These are phyloP conservation scores for Ammopiptanthus mongolicus DNA, from an alignment of 306 rosid species.

Conservation along the genomic window DNA sequence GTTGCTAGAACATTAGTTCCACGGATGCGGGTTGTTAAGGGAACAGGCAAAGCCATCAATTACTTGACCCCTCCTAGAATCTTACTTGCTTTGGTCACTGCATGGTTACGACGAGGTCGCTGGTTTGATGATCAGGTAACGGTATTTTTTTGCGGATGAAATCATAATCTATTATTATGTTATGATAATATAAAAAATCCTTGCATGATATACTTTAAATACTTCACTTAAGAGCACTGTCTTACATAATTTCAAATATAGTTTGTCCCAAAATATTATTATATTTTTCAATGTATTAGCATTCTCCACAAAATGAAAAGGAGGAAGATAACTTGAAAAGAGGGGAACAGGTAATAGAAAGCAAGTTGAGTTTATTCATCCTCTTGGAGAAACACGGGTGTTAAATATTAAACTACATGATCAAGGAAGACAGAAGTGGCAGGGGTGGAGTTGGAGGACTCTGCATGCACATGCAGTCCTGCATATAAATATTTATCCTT, in stretches of 20 bases:
- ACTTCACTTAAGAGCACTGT: background rate
- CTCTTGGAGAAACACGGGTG: too few species aligned
- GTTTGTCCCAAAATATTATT: background rate
- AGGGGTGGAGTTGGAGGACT: too few species aligned
- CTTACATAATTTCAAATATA: background rate
- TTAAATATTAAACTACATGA: too few species aligned
- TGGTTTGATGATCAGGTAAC: conserved; percentile 91
- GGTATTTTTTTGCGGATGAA: background rate
- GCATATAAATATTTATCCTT: too few species aligned
- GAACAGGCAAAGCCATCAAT: conserved; percentile 79
- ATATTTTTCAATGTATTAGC: too few species aligned
- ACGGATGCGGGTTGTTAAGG: conserved; percentile 88
- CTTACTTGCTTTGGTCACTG: conserved; percentile 84
- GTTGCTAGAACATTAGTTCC: conserved; percentile 97
- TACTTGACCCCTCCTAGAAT: conserved; percentile 97
- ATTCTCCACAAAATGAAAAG: too few species aligned
- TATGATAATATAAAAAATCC: background rate
- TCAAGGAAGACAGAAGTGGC: too few species aligned
- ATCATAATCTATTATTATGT: background rate
- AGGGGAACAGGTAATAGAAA: too few species aligned
- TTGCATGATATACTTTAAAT: background rate
- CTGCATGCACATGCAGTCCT: too few species aligned
- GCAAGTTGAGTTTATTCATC: too few species aligned
- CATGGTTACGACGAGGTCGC: conserved; percentile 88
- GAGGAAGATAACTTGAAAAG: too few species aligned